Percentiles rank a stretch among this genome's conserved stretches.
phyloP scores from a whole-genome alignment of 139 green algal genomes.

The Yamagishiella unicocca region DNA sequence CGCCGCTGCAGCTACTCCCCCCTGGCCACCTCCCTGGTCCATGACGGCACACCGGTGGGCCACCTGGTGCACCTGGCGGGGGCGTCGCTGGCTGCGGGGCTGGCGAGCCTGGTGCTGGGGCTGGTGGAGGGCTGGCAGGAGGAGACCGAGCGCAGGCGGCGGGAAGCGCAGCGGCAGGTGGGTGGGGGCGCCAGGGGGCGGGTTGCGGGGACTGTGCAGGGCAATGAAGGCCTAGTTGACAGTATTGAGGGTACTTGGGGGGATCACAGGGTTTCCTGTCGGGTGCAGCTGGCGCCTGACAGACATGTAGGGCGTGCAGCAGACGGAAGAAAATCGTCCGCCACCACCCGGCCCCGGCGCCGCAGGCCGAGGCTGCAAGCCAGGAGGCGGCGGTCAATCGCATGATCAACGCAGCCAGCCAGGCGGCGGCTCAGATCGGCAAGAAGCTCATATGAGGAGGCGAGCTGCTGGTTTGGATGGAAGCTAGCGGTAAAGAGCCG shows the following conservation, averaged over 20 bases:
- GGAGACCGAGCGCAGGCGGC: conserved; percentile 16
- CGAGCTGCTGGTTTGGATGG: no score
- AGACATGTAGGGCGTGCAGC: no score
- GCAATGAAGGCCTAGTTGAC: no score
- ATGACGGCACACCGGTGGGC: conserved; percentile 8
- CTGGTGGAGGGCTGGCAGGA: conserved; percentile 5
- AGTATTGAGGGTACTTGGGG: no score
- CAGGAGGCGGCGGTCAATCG: conserved; percentile 2
- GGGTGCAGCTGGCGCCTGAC: no score
- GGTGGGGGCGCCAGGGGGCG: not conserved
- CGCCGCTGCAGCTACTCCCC: not conserved
- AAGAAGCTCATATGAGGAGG: conserved; percentile 17
- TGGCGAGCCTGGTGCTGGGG: conserved; percentile 1
- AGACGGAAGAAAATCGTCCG: no score
- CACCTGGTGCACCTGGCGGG: conserved; percentile 61
- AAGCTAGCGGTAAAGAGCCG: no score
- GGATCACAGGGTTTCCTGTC: no score
- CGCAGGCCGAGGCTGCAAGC: conserved; percentile 10
- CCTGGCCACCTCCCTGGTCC: conserved; percentile 35
- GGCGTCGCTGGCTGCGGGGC: conserved; percentile 8
- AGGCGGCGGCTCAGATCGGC: conserved; percentile 16
- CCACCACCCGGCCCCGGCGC: no score
- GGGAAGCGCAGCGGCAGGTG: conserved; percentile 6
- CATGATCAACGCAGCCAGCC: conserved; percentile 7
- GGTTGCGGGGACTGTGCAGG: not conserved